Conservation (phyloP, 108 stramenopile genomes). For the Cylindrotheca closterium region DNA sequence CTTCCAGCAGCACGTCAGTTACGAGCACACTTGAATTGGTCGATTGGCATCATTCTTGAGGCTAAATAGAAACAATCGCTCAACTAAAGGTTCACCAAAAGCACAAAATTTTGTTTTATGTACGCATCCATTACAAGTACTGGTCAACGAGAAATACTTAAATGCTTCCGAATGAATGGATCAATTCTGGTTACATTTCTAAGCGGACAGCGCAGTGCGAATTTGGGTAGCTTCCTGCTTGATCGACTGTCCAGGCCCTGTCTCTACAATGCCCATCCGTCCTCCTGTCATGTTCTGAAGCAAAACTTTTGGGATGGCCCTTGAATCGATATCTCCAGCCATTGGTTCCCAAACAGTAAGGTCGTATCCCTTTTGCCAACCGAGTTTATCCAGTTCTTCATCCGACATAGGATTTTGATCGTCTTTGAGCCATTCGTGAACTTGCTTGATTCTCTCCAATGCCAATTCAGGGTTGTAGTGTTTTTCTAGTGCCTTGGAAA, state of each 20-base stretch:
- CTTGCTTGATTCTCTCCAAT: conserved; percentile 57
- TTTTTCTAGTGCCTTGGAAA: conserved; percentile 55
- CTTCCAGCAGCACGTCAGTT: conserved; percentile 90
- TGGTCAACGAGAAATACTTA: too few species aligned
- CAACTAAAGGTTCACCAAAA: too few species aligned
- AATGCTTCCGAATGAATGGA: too few species aligned
- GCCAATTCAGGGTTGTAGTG: conserved; percentile 51
- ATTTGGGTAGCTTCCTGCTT: too few species aligned
- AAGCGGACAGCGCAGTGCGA: too few species aligned
- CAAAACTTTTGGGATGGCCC: not conserved
- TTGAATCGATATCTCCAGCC: not conserved
- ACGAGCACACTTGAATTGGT: conserved; percentile 77
- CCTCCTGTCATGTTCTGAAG: conserved; percentile 2
- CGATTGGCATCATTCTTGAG: conserved; percentile 43
- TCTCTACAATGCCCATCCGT: not conserved
- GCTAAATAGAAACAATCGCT: too few species aligned
- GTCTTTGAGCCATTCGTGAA: conserved; percentile 39
- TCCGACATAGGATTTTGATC: not conserved
- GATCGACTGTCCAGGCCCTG: not conserved
- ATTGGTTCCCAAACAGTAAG: conserved; percentile 82
- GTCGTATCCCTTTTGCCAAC: conserved; percentile 73
- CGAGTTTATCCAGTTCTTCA: conserved; percentile 10
- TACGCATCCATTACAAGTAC: too few species aligned
- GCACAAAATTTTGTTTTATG: too few species aligned
- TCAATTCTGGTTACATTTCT: too few species aligned